Base-by-base conservation (phyloP, 768 basidiomycete species). In the Pisolithus marmoratus region DNA sequence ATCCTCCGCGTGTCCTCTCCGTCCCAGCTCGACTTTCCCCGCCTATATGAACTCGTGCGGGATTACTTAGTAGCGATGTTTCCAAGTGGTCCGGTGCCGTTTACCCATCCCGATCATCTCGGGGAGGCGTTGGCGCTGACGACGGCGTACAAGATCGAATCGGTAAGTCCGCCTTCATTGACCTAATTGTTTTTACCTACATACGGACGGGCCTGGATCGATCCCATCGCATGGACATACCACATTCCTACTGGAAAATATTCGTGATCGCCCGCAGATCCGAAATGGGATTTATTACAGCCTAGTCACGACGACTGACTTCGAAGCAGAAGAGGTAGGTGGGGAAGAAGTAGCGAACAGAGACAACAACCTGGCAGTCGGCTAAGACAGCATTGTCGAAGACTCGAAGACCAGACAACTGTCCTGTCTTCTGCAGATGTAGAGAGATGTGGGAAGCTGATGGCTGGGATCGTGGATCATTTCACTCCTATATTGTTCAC, bases 401-500 rank as follows among this genome's bases (percentile, higher is more conserved):
- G 43, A 51, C 44, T 2, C 20, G 31, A n/a, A 31, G 54, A 37
- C 54, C 58, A 51, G 31, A 41, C 46, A 57, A 40, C 59, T 49
- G 9, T 61, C 67, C 42, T 72, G 69, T 43, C 66, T 43, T 59
- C 49, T 60, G 74, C 58, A 27, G 66, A 66, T 48, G 52, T 70
- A 15, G 66, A 71, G 48, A 71, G 72, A 36, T 82, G 80, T 57
- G 69, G 65, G 55, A 60, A 60, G n/a, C 71, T 85, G 31, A 78
- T 84, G 75, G 68, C 70, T 7, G 63, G 63, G 26, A 63, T 90
- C 53, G 80, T 90, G 52, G 74, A 74, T 5, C 75, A 85, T 63
- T 88, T 89, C 62, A 84, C 85, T 0, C 85, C 87, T 2, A 71
- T 82, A 34, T 67, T 90, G 0, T 90, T 90, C 63, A 87, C 87